Conservation (phyloP, 2,329 filamentous ascomycete genomes). For the Ramularia collo-cygni region DNA sequence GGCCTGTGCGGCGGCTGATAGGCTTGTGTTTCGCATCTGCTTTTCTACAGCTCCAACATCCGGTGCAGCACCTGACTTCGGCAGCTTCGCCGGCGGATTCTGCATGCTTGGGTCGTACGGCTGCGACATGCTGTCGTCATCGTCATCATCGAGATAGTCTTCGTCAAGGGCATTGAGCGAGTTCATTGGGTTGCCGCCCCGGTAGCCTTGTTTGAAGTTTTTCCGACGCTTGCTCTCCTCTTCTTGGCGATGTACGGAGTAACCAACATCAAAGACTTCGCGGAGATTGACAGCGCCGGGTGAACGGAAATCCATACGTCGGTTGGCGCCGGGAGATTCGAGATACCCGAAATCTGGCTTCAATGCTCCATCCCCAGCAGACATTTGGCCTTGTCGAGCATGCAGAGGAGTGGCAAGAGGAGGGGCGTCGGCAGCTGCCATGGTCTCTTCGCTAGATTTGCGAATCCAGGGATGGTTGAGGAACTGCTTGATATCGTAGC, state of each 20-base stretch:
- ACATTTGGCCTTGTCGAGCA: conserved; percentile 47
- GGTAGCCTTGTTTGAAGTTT: conserved; percentile 66
- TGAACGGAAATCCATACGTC: conserved; percentile 85
- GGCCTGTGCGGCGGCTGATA: conserved; percentile 60
- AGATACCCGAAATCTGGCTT: conserved; percentile 47
- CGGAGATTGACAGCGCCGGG: conserved; percentile 91
- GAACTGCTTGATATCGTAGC: conserved; percentile 90
- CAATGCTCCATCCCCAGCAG: conserved; percentile 31
- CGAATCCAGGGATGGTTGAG: conserved; percentile 91
- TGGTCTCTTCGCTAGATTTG: conserved; percentile 59
- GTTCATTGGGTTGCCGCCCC: conserved; percentile 57
- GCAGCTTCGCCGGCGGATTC: conserved; percentile 57
- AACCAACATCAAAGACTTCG: conserved; percentile 97
- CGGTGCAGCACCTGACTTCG: conserved; percentile 48
- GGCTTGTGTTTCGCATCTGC: conserved; percentile 75
- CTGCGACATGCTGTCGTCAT: conserved; percentile 52
- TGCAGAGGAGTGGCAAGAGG: conserved; percentile 62
- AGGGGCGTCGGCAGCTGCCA: conserved; percentile 61
- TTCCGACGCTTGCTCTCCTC: conserved; percentile 91
- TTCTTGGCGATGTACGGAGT: conserved; percentile 92
- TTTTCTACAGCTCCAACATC: conserved; percentile 73
- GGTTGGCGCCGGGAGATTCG: conserved; percentile 48
- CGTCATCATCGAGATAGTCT: conserved; percentile 58
- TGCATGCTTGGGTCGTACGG: conserved; percentile 43
- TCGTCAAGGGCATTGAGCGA: conserved; percentile 60